A percentile compares a stretch with the other conserved stretches of the same genome.
Conservation (phyloP, 2,329 filamentous ascomycete species). For the Colletotrichum trifolii region DNA sequence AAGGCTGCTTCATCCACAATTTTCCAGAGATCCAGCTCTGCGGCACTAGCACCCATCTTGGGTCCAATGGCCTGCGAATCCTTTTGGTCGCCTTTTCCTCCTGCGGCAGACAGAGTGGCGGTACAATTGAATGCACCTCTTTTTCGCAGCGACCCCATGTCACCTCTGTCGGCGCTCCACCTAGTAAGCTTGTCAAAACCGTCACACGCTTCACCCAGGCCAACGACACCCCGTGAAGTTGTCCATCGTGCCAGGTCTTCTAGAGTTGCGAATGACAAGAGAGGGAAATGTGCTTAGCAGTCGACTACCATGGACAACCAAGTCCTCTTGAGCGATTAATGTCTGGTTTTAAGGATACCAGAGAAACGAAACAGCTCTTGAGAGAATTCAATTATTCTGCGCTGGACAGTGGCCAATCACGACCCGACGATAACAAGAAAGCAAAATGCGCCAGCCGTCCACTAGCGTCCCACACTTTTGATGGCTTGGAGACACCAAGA, state of each 20-base stretch:
- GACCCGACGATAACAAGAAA: slow-evolving; percentile 43
- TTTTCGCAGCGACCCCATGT: slow-evolving; percentile 33
- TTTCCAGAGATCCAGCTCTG: slow-evolving; percentile 34
- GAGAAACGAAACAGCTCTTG: slow-evolving; percentile 34
- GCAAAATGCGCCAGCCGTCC: slow-evolving; percentile 35
- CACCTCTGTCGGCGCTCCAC: slow-evolving; percentile 34
- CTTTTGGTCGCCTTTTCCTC: background rate
- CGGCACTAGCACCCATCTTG: slow-evolving; percentile 31
- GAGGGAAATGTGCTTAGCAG: slow-evolving; percentile 33
- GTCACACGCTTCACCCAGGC: slow-evolving; percentile 33
- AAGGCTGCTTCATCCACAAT: slow-evolving; percentile 34
- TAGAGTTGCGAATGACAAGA: slow-evolving; percentile 32
- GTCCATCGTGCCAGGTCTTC: slow-evolving; percentile 25
- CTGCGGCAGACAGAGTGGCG: slow-evolving; percentile 19
- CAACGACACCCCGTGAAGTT: slow-evolving; percentile 34
- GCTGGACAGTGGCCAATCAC: slow-evolving; percentile 44
- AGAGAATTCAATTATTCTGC: slow-evolving; percentile 49
- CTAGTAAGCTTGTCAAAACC: slow-evolving; percentile 34
- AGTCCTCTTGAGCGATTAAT: slow-evolving; percentile 35
- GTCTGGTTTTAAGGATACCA: slow-evolving; percentile 33
- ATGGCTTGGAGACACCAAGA: slow-evolving; percentile 34
- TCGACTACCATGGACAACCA: slow-evolving; percentile 10
- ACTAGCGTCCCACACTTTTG: slow-evolving; percentile 34
- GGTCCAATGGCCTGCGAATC: slow-evolving; percentile 5
- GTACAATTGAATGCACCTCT: slow-evolving; percentile 31